Percentiles rank a stretch among this genome's conserved stretches.
Evolutionary conservation across 1,284 basidiomycete genomes (phyloP).

Genomic region (Phellinidium pouzarii): DNA sequence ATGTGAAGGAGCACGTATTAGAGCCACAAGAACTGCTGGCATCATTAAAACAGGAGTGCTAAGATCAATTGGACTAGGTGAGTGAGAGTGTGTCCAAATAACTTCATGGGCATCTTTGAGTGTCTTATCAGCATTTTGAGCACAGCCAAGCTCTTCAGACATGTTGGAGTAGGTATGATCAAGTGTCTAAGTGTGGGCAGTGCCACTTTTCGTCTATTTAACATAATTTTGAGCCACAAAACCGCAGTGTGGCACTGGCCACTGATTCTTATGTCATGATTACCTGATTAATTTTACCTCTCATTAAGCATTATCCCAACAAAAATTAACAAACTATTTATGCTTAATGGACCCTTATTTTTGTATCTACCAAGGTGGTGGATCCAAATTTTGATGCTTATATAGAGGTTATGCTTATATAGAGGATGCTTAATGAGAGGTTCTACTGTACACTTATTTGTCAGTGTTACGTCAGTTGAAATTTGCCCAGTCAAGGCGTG

Average conservation of each 20-base stretch:
- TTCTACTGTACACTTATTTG: no score
- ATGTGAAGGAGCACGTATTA: background rate
- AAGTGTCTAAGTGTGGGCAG: no score
- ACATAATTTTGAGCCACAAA: no score
- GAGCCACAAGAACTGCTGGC: background rate
- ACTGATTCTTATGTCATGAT: no score
- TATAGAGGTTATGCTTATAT: background rate
- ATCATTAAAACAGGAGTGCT: background rate
- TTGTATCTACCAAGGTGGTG: background rate
- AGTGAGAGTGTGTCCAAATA: background rate
- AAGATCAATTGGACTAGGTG: background rate
- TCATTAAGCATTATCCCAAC: background rate
- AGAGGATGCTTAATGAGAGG: background rate
- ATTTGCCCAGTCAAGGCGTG: no score
- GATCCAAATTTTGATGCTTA: background rate
- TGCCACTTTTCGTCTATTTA: no score
- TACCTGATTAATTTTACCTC: no score
- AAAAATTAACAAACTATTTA: background rate
- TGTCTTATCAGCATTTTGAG: constrained; percentile 6
- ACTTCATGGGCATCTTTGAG: constrained; percentile 12
- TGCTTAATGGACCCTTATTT: constrained; percentile 3
- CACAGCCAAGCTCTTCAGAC: constrained; percentile 5
- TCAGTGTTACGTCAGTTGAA: no score
- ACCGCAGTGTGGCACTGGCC: no score
- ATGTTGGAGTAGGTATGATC: background rate